A percentile compares a stretch with the other conserved stretches of the same genome.
phyloP scores from a whole-genome alignment of 1,284 basidiomycete genomes.

The Fomes fomentarius region DNA sequence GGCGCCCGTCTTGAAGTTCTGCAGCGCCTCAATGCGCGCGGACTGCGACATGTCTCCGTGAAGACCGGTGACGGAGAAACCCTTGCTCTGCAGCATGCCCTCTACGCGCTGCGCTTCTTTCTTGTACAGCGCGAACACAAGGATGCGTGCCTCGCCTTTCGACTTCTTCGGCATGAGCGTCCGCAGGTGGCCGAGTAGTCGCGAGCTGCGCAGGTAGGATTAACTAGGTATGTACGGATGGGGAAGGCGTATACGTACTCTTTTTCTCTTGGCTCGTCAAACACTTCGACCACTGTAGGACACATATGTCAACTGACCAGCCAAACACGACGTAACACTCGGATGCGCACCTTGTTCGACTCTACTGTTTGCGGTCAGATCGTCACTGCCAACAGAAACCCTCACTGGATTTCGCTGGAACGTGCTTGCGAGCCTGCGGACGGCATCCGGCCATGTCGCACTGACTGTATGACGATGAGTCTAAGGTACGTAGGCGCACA shows the following conservation, averaged over 20 bases:
- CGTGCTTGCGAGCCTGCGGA: constrained; percentile 90
- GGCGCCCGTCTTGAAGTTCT: constrained; percentile 87
- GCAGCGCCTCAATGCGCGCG: constrained; percentile 85
- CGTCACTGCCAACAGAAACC: constrained; percentile 95
- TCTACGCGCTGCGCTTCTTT: constrained; percentile 94
- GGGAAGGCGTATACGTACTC: constrained; percentile 57
- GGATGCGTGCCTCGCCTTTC: constrained; percentile 69
- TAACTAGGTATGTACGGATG: neutral
- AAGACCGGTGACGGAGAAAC: constrained; percentile 86
- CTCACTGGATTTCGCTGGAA: constrained; percentile 89
- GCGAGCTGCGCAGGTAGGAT: constrained; percentile 54
- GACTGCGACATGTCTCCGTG: constrained; percentile 94
- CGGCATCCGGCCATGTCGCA: constrained; percentile 97
- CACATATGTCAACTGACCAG: too few relatives aligned
- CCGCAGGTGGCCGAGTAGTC: constrained; percentile 68
- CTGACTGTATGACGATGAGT: constrained; percentile 63
- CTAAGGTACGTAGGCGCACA: neutral
- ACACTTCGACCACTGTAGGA: constrained; percentile 85
- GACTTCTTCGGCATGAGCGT: constrained; percentile 66
- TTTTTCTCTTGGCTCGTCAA: constrained; percentile 87
- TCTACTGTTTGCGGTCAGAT: constrained; percentile 91
- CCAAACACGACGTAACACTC: too few relatives aligned
- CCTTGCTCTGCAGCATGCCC: constrained; percentile 75
- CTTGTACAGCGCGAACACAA: constrained; percentile 98
- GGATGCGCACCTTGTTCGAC: constrained; percentile 75